Evolutionary conservation across 352 stramenopile genomes (phyloP).

Genomic region (Thalassiosira tumida): DNA sequence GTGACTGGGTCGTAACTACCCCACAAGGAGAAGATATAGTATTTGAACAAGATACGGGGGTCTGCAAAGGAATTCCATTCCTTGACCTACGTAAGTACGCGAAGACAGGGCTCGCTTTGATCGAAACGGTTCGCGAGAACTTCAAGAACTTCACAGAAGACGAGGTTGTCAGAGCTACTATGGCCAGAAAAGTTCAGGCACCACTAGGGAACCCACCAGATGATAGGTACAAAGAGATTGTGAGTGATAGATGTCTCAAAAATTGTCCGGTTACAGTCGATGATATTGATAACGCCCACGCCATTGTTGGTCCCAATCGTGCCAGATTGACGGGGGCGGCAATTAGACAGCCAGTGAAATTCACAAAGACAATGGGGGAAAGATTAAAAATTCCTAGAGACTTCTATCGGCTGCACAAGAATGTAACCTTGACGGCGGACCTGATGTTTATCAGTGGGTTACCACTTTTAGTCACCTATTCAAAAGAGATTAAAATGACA

Average conservation of each 20-base stretch:
- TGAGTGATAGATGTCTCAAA: conserved; percentile 55
- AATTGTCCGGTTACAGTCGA: conserved; percentile 54
- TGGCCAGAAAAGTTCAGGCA: conserved; percentile 58
- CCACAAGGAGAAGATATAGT: not conserved
- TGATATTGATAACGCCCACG: conserved; percentile 54
- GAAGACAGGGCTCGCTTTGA: not conserved
- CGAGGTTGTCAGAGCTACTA: conserved; percentile 31
- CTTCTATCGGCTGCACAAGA: conserved; percentile 53
- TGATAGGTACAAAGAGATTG: conserved; percentile 21
- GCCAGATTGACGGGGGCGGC: conserved; percentile 61
- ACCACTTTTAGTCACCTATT: conserved; percentile 75
- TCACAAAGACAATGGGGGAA: not conserved
- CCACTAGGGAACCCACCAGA: conserved; percentile 47
- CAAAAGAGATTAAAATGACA: not conserved
- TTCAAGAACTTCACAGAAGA: not conserved
- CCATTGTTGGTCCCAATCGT: conserved; percentile 62
- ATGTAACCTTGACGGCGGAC: conserved; percentile 72
- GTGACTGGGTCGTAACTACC: not conserved
- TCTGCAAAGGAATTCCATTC: not conserved
- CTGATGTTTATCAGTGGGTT: conserved; percentile 83
- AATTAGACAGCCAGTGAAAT: conserved; percentile 21
- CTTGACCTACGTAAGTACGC: not conserved
- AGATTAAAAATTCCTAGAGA: conserved; percentile 52
- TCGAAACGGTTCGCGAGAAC: conserved; percentile 3
- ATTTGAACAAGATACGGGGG: not conserved